phyloP scores from a whole-genome alignment of 441 rosid genomes.

The Lepidium campestre region DNA sequence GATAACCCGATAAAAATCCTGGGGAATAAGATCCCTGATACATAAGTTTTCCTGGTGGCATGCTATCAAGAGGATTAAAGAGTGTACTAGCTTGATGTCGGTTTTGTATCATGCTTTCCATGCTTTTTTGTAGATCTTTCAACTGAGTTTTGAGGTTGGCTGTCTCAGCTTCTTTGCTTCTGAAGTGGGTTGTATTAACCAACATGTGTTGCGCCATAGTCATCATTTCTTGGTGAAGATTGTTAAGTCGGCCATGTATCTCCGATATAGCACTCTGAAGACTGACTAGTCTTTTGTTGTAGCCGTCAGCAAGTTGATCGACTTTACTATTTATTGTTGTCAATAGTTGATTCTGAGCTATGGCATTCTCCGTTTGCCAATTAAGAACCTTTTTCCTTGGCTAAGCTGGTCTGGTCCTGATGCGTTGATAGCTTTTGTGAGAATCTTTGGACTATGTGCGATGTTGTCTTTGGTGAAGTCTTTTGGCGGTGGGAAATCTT shows the following conservation, averaged over 20 bases:
- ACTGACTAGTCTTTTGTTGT: not conserved
- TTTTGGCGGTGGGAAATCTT: not conserved
- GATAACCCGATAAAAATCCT: too few relatives aligned
- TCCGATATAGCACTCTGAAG: not conserved
- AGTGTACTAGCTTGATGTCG: not conserved
- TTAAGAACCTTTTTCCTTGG: not conserved
- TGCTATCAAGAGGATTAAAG: not conserved
- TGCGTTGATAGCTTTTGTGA: not conserved
- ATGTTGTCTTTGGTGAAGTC: not conserved
- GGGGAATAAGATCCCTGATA: too few relatives aligned
- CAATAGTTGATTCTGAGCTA: not conserved
- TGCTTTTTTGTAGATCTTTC: not conserved
- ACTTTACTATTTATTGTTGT: not conserved
- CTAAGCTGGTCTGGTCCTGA: not conserved
- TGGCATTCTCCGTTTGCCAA: not conserved
- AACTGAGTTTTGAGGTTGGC: not conserved
- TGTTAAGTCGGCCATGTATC: not conserved
- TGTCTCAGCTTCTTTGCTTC: not conserved
- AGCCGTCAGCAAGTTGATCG: not conserved
- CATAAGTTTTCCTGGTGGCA: too few relatives aligned
- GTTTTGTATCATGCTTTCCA: not conserved
- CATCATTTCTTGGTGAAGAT: not conserved
- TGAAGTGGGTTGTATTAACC: accelerated
- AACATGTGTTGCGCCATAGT: not conserved
- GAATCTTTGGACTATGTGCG: not conserved